phyloP scores from a whole-genome alignment of 1,284 basidiomycete species.

The Rhodotorula sp. region DNA sequence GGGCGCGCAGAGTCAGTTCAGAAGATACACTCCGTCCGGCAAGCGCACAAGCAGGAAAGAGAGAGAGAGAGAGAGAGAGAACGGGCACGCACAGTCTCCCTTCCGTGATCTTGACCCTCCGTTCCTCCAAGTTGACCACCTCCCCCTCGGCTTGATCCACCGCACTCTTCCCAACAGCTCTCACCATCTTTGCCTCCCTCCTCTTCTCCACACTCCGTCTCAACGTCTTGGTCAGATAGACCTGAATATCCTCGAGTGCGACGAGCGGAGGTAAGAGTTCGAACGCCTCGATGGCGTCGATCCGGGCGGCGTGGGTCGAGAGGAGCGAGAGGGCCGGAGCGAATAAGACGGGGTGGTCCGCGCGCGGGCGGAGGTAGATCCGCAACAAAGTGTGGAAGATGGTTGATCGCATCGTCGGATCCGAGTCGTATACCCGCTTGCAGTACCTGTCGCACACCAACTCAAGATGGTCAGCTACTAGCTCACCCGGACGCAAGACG shows the following conservation, averaged over 20 bases:
- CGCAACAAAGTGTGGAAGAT: constrained; percentile 83
- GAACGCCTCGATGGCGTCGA: constrained; percentile 77
- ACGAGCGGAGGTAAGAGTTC: constrained; percentile 85
- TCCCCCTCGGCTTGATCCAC: constrained; percentile 69
- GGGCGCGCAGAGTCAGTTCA: too few relatives aligned
- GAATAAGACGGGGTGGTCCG: constrained; percentile 56
- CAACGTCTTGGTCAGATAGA: constrained; percentile 75
- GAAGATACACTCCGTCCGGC: too few relatives aligned
- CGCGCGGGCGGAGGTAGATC: constrained; percentile 76
- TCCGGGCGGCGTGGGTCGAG: constrained; percentile 71
- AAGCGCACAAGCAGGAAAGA: too few relatives aligned
- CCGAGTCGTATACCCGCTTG: constrained; percentile 67
- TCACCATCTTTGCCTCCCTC: constrained; percentile 68
- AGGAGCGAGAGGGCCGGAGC: constrained; percentile 80
- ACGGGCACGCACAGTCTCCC: constrained; percentile 76
- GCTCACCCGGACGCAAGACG: background rate
- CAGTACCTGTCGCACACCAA: constrained; percentile 65
- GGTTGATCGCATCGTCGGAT: constrained; percentile 53
- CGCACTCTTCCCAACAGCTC: constrained; percentile 66
- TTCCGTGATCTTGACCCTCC: constrained; percentile 86
- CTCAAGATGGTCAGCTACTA: background rate
- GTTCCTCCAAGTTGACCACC: constrained; percentile 72
- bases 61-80: too few relatives aligned
- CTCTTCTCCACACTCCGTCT: constrained; percentile 56
- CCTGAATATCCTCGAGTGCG: constrained; percentile 70